Conservation (phyloP, 2,329 filamentous ascomycete genomes). For the Colletotrichum coccodes region DNA sequence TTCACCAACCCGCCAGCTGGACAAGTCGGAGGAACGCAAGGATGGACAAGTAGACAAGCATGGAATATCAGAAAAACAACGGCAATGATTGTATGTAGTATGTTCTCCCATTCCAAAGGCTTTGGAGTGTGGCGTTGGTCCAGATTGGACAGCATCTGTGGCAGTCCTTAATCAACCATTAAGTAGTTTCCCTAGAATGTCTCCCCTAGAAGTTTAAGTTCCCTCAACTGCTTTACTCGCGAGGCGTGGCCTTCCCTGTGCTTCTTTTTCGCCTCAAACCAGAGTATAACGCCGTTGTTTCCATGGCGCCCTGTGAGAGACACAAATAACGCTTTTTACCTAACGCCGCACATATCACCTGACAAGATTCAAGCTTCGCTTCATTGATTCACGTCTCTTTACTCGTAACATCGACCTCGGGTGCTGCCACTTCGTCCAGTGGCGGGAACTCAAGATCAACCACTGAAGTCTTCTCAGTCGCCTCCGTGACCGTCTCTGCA, state of each 20-base stretch:
- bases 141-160: constrained; percentile 30
- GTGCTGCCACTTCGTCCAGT: constrained; percentile 34
- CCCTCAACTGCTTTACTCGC: background rate
- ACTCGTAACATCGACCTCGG: background rate
- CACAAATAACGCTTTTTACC: background rate
- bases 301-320: too few relatives aligned
- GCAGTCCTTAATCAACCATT: constrained; percentile 29
- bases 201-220: background rate
- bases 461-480: constrained; percentile 33
- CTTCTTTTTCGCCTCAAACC: background rate
- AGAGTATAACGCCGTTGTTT: background rate
- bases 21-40: background rate
- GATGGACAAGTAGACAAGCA: constrained; percentile 4
- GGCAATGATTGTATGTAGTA: constrained; percentile 33
- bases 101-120: constrained; percentile 25
- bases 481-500: background rate
- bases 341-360: constrained; percentile 4
- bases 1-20: background rate
- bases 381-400: background rate
- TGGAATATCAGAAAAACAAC: constrained; percentile 31
- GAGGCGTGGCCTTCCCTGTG: too few relatives aligned
- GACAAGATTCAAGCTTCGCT: background rate
- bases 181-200: constrained; percentile 28
- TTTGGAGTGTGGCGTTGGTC: constrained; percentile 30
- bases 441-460: constrained; percentile 48